These are phyloP conservation scores for Starmerella riodocensis DNA, from an alignment of 805 yeast genomes.

Conservation along the genomic window DNA sequence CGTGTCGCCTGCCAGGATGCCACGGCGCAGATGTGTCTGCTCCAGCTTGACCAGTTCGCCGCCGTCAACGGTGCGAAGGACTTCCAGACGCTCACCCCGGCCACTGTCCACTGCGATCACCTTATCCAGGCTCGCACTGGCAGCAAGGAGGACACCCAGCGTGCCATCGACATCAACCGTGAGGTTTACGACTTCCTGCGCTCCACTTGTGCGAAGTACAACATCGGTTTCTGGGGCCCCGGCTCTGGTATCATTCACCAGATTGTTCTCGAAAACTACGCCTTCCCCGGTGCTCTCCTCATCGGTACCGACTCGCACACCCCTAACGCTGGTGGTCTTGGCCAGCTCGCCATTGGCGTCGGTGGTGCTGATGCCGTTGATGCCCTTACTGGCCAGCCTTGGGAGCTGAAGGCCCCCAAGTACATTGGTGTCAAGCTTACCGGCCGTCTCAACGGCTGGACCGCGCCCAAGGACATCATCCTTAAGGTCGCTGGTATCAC, in stretches of 20 bases:
- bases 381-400: conserved; percentile 82
- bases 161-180: conserved; percentile 78
- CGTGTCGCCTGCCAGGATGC: conserved; percentile 99
- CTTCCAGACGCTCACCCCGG: conserved; percentile 84
- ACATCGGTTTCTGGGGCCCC: conserved; percentile 97
- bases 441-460: conserved; percentile 87
- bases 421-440: conserved; percentile 88
- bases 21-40: conserved; percentile 94
- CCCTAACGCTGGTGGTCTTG: conserved; percentile 97
- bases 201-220: conserved; percentile 84
- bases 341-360: conserved; percentile 95
- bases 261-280: conserved; percentile 89
- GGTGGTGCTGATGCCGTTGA: conserved; percentile 99
- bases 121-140: conserved; percentile 93
- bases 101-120: conserved; percentile 96
- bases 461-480: conserved; percentile 93
- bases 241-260: conserved; percentile 98
- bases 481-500: conserved; percentile 84
- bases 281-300: conserved; percentile 93
- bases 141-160: conserved; percentile 68
- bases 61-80: conserved; percentile 18
- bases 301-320: conserved; percentile 97
- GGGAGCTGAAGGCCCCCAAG: conserved; percentile 98
- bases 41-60: conserved; percentile 38
- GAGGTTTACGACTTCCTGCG: conserved; percentile 89